Conservation (phyloP, 768 basidiomycete genomes). For the Coprinopsis marcescibilis region DNA sequence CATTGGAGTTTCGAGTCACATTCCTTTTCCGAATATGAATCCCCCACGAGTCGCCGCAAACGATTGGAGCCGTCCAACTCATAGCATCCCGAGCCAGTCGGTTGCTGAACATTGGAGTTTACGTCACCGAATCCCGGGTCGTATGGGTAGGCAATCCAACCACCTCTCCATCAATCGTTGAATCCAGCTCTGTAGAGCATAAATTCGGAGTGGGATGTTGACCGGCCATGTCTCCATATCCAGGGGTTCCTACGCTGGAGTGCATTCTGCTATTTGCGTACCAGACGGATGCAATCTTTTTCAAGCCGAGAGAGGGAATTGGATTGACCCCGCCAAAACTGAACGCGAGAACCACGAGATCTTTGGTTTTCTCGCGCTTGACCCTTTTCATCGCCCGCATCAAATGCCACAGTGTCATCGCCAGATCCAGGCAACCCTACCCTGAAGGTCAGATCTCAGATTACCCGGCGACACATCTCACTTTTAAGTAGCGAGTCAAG, state of each 20-base stretch:
- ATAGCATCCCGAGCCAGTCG: constrained; percentile 9
- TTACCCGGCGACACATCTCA: constrained; percentile 5
- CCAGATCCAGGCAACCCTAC: constrained; percentile 10
- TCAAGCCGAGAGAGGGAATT: background rate
- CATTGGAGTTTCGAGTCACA: background rate
- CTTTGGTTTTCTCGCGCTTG: constrained; percentile 2
- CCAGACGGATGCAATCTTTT: background rate
- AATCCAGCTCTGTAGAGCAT: background rate
- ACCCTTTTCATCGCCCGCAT: constrained; percentile 3
- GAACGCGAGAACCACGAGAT: constrained; percentile 11
- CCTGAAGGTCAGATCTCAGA: constrained; percentile 5
- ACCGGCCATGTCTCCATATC: constrained; percentile 9
- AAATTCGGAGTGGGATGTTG: constrained; percentile 7
- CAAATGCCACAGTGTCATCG: constrained; percentile 6
- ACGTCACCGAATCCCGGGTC: constrained; percentile 9
- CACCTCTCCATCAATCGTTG: constrained; percentile 1
- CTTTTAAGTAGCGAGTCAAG: background rate
- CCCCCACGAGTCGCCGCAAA: background rate
- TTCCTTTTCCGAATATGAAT: background rate
- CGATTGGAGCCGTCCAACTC: background rate
- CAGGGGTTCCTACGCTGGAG: background rate
- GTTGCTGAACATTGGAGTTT: constrained; percentile 3
- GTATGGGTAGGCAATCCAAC: background rate
- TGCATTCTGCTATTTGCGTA: constrained; percentile 1
- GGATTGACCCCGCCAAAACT: constrained; percentile 1